Percentiles rank a stretch among this genome's conserved stretches.
phyloP scores from a whole-genome alignment of 2,329 filamentous ascomycete species.

The Neonectria neomacrospora region DNA sequence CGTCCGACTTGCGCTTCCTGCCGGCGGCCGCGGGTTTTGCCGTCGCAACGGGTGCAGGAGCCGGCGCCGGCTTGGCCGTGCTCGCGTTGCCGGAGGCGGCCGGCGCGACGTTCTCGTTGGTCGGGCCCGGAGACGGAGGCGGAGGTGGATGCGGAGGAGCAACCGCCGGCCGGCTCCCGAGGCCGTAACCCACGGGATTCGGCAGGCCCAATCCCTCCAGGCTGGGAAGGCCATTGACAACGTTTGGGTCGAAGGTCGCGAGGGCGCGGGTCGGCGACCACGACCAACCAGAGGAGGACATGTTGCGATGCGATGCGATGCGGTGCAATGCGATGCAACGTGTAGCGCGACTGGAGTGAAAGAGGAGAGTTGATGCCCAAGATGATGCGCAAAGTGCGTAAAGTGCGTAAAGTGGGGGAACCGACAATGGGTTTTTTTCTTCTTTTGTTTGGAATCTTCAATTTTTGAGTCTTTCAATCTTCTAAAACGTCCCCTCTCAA shows the following conservation, averaged over 20 bases:
- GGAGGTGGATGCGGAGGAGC: not conserved
- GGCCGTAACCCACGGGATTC: not conserved
- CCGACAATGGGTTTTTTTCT: not conserved
- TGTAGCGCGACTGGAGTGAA: not conserved
- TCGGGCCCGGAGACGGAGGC: not conserved
- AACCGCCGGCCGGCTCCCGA: not conserved
- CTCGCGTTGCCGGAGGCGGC: not conserved
- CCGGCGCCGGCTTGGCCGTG: not conserved
- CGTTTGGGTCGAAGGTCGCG: not conserved
- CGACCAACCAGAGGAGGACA: conserved; percentile 16
- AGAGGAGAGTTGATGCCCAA: not conserved
- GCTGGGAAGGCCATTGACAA: not conserved
- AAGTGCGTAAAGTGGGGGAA: not conserved
- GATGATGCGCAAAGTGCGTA: not conserved
- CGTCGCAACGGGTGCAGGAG: not conserved
- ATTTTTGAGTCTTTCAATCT: not conserved
- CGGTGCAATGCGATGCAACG: not conserved
- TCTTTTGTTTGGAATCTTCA: too few relatives aligned
- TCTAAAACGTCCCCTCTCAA: not conserved
- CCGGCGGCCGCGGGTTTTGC: not conserved
- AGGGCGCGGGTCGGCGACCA: conserved; percentile 11
- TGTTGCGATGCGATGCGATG: not conserved
- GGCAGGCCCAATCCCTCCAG: not conserved
- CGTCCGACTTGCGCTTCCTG: conserved; percentile 42
- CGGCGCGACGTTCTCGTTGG: conserved; percentile 12